Conservation (phyloP, 2,329 filamentous ascomycete species). For the Aureobasidium mangrovei region DNA sequence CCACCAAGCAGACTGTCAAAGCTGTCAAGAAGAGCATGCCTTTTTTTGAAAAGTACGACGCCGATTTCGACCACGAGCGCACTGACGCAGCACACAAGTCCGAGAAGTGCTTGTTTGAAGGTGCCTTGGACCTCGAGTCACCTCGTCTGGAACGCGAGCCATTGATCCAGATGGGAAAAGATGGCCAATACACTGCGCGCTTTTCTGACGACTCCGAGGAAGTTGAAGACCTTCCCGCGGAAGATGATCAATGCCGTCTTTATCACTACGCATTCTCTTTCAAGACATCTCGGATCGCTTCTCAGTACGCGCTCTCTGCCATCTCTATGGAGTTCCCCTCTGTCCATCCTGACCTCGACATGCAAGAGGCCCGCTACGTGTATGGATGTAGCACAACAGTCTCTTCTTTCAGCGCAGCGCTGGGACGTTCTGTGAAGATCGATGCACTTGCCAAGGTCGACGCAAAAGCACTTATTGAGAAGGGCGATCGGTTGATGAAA, state of each 20-base stretch:
- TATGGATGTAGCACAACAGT: constrained; percentile 58
- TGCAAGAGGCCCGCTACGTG: constrained; percentile 51
- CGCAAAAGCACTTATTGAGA: constrained; percentile 42
- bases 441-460: constrained; percentile 58
- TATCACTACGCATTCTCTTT: constrained; percentile 60
- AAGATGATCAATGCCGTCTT: constrained; percentile 58
- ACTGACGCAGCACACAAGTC: constrained; percentile 13
- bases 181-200: not conserved
- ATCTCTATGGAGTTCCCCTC: constrained; percentile 63
- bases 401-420: constrained; percentile 48
- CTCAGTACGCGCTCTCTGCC: constrained; percentile 56
- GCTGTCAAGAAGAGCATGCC: constrained; percentile 31
- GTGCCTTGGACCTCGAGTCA: constrained; percentile 20
- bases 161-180: not conserved
- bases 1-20: constrained; percentile 21
- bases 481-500: constrained; percentile 34
- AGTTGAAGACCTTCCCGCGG: constrained; percentile 22
- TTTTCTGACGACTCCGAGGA: constrained; percentile 7
- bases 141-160: constrained; percentile 8
- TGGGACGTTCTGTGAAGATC: constrained; percentile 59
- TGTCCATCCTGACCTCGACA: constrained; percentile 45
- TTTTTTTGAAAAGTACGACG: constrained; percentile 39
- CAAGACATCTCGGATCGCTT: constrained; percentile 35
- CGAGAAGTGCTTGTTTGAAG: constrained; percentile 24
- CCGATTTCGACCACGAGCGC: constrained; percentile 20